Evolutionary conservation across 345 rosid species (phyloP), one percentile per base, ranked within the genome.

Genomic region (Salix brachista): DNA sequence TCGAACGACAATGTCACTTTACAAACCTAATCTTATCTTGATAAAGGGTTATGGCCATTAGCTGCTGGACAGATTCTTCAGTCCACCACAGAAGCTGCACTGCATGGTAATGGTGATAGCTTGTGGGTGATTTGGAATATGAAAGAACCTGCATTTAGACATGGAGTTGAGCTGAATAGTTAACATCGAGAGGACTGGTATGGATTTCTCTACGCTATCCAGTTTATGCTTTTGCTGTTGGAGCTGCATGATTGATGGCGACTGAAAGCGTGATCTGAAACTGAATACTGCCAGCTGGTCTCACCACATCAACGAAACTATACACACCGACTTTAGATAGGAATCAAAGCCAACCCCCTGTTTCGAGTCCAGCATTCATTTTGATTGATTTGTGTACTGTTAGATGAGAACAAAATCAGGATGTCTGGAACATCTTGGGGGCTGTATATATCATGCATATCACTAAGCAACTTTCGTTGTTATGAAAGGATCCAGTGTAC

Each of bases 41-140:
- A 41, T 71, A 25, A n/a, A 39, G 17, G 46, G 69, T 28, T 46
- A 79, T 18, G 91, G 44, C 25, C 67, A 97, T 42, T 54, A 41
- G 68, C 67, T 19, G 28, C 16, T 54, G 72, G 61, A n/a, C 52
- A 23, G 42, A 52, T 71, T 7, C 25, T 4, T 8, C 17, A 19
- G 44, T 42, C 65, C 60, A 60, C 71, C 19, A 28, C 56, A 8
- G 19, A 8, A 65, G 13, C n/a, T 25, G 32, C 66, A 16, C n/a
- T 25, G 32, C 66, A 16, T 8, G 50, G 34, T 30, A 91, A 86
- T 79, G 98, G 98, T 46, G 23, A 28, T 64, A n/a, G 10, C 36
- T 10, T 25, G 21, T 16, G 34, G 25, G 56, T 52, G 37, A 70
- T 30, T 62, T 70, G 64, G 34, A 44, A n/a, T 23, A 14, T 5